Conservation (phyloP, 441 rosid species). For the Sinapis alba region DNA sequence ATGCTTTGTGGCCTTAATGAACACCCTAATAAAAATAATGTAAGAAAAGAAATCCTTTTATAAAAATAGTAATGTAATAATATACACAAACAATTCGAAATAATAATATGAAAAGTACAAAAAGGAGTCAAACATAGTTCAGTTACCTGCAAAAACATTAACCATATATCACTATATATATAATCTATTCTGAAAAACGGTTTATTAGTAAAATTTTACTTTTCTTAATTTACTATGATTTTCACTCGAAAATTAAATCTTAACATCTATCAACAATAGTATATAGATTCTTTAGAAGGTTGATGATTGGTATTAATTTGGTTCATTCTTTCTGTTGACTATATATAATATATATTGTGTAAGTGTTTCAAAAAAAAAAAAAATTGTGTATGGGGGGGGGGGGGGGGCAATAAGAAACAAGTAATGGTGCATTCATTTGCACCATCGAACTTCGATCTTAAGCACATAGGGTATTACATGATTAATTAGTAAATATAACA, state of each 20-base stretch:
- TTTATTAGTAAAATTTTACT: background rate
- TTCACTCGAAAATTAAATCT: background rate
- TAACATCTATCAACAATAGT: background rate
- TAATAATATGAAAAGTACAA: background rate
- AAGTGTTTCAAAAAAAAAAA: no score
- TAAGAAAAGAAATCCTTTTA: background rate
- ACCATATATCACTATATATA: conserved; percentile 17
- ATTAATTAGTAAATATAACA: background rate
- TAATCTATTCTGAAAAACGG: background rate
- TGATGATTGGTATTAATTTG: background rate
- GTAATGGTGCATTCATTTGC: background rate
- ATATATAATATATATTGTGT: background rate
- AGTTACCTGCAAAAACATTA: conserved; percentile 30
- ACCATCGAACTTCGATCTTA: background rate
- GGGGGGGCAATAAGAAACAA: background rate
- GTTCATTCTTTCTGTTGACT: background rate
- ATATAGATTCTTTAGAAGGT: background rate
- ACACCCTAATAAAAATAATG: background rate
- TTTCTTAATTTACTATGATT: background rate
- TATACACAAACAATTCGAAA: background rate
- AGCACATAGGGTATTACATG: background rate
- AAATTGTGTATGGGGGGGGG: no score
- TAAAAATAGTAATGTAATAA: background rate
- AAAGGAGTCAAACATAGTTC: background rate
- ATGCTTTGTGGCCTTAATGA: background rate